Conservation (phyloP, 225 moss, liverwort and hornwort species). For the Anthoceros angustus region DNA sequence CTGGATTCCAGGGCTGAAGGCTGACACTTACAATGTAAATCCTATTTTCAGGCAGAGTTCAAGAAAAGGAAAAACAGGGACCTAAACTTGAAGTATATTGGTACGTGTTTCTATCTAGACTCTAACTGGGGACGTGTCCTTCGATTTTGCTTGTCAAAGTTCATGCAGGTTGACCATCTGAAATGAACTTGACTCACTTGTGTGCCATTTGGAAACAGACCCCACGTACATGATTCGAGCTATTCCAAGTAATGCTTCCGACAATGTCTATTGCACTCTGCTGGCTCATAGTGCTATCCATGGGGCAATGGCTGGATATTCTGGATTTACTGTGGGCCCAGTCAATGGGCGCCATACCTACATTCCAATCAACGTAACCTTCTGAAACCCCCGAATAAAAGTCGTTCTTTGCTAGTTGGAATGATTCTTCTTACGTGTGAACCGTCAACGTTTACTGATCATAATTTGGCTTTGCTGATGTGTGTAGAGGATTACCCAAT, state of each 20-base stretch:
- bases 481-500: constrained; percentile 30
- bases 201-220: constrained; percentile 9
- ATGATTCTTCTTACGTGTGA: neutral
- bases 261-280: constrained; percentile 43
- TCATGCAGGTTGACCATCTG: no score
- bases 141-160: neutral
- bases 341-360: constrained; percentile 51
- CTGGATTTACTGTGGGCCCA: constrained; percentile 44
- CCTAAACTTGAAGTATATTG: constrained; percentile 40
- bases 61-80: constrained; percentile 17
- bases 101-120: constrained; percentile 9
- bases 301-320: constrained; percentile 51
- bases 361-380: constrained; percentile 35
- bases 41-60: constrained; percentile 23
- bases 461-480: neutral
- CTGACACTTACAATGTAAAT: neutral
- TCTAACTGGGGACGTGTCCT: neutral
- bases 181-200: neutral
- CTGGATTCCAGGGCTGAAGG: neutral
- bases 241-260: constrained; percentile 44
- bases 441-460: neutral
- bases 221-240: constrained; percentile 47
- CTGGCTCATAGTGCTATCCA: constrained; percentile 52
- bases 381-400: neutral
- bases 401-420: neutral